These are phyloP conservation scores for Suhomyces anneliseae DNA, from an alignment of 1,139 yeast genomes.

Conservation along the genomic window DNA sequence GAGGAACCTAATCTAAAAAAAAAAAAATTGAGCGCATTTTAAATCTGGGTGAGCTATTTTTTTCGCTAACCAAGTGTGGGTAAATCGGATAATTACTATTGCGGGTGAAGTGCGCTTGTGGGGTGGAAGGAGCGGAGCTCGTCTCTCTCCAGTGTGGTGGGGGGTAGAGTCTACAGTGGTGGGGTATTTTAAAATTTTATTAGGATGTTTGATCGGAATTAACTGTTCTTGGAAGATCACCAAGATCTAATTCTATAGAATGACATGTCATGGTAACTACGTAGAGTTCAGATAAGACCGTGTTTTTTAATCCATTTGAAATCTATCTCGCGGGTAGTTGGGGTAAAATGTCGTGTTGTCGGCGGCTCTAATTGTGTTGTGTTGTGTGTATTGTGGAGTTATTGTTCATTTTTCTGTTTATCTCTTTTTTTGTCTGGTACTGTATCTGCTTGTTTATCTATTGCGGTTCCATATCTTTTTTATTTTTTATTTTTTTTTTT, in stretches of 20 bases:
- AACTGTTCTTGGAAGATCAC: too few species aligned
- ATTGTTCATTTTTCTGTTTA: conserved; percentile 5
- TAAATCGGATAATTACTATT: background rate
- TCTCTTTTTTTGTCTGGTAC: conserved; percentile 6
- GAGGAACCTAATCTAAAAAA: too few species aligned
- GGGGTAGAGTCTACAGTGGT: background rate
- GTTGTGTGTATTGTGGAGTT: background rate
- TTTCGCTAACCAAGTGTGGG: background rate
- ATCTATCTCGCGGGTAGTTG: background rate
- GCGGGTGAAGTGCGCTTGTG: background rate
- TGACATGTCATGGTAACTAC: background rate
- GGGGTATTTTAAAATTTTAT: too few species aligned
- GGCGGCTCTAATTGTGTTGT: background rate
- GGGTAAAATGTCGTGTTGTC: background rate
- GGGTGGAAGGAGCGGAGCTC: background rate
- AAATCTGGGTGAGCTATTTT: background rate
- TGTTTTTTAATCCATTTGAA: background rate
- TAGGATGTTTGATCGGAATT: too few species aligned
- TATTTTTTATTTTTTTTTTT: conserved; percentile 1
- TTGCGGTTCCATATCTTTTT: conserved; percentile 2
- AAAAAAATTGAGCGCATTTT: too few species aligned
- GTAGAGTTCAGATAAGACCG: background rate
- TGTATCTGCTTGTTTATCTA: conserved; percentile 1
- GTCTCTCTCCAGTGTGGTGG: background rate
- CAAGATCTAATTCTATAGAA: background rate